phyloP scores from a whole-genome alignment of 139 green algal genomes.

The Picochlorum costavermella region DNA sequence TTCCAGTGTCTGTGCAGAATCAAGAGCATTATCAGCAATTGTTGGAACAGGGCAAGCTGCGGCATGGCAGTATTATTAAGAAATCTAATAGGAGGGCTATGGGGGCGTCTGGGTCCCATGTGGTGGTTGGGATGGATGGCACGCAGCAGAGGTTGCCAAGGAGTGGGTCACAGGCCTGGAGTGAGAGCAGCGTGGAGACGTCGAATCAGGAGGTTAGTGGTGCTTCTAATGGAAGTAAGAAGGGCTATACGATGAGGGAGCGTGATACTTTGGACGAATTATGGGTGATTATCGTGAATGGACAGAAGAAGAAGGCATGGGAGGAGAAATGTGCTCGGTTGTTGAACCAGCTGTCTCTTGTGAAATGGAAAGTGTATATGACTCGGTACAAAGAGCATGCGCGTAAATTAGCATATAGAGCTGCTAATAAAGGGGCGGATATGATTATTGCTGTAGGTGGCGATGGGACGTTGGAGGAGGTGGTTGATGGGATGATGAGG shows the following conservation, averaged over 20 bases:
- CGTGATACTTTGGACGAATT: not conserved
- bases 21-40: slow-evolving; percentile 5
- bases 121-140: too few species aligned
- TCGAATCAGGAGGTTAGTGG: too few species aligned
- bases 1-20: not conserved
- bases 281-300: slow-evolving; percentile 13
- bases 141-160: too few species aligned
- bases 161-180: too few species aligned
- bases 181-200: too few species aligned
- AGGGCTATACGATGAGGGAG: not conserved
- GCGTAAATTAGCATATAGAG: slow-evolving; percentile 1
- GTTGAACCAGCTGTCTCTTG: slow-evolving; percentile 12
- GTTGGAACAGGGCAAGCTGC: not conserved
- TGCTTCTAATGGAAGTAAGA: not conserved
- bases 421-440: not conserved
- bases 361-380: slow-evolving; percentile 5
- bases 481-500: slow-evolving; percentile 11
- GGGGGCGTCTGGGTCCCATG: too few species aligned
- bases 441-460: slow-evolving; percentile 8
- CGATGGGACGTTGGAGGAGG: slow-evolving; percentile 7
- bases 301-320: slow-evolving; percentile 5
- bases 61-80: not conserved
- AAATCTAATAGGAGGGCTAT: not conserved
- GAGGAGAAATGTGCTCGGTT: not conserved
- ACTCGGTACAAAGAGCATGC: slow-evolving; percentile 6